These are phyloP conservation scores for Macrolepiota fuliginosa DNA, from an alignment of 768 basidiomycete species.

Conservation along the genomic window DNA sequence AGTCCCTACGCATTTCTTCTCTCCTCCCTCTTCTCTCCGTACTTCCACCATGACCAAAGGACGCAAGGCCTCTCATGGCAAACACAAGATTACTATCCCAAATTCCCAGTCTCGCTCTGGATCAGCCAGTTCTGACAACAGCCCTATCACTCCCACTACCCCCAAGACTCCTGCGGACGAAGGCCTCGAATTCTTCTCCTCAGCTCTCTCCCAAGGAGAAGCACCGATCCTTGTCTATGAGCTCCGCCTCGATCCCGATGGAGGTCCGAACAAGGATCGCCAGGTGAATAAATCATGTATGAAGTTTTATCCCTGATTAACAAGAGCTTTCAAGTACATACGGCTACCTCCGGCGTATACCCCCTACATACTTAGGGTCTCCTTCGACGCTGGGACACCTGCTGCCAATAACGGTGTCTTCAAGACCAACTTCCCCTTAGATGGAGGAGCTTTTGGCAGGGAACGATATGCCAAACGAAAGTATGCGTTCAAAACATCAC, in stretches of 20 bases:
- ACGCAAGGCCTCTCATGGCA: slow-evolving; percentile 21
- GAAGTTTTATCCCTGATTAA: slow-evolving; percentile 9
- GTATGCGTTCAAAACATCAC: slow-evolving; percentile 42
- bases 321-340: slow-evolving; percentile 65
- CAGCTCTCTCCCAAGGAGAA: slow-evolving; percentile 48
- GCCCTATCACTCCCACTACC: slow-evolving; percentile 39
- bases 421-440: slow-evolving; percentile 95
- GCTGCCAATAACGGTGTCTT: slow-evolving; percentile 89
- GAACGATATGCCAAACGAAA: slow-evolving; percentile 70
- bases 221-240: slow-evolving; percentile 81
- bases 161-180: slow-evolving; percentile 94
- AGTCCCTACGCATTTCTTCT: slow-evolving; percentile 5
- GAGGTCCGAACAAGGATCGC: slow-evolving; percentile 83
- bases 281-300: slow-evolving; percentile 51
- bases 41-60: slow-evolving; percentile 20
- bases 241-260: slow-evolving; percentile 83
- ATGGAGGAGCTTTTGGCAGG: slow-evolving; percentile 83
- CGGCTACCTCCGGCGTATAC: slow-evolving; percentile 88
- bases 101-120: slow-evolving; percentile 12
- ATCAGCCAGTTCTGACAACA: neutral
- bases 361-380: slow-evolving; percentile 90
- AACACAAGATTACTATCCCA: slow-evolving; percentile 30
- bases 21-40: slow-evolving; percentile 12
- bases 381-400: slow-evolving; percentile 88
- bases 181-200: slow-evolving; percentile 84